phyloP scores from a whole-genome alignment of 1,139 yeast species.

The Protomyces lactucae-debilis region DNA sequence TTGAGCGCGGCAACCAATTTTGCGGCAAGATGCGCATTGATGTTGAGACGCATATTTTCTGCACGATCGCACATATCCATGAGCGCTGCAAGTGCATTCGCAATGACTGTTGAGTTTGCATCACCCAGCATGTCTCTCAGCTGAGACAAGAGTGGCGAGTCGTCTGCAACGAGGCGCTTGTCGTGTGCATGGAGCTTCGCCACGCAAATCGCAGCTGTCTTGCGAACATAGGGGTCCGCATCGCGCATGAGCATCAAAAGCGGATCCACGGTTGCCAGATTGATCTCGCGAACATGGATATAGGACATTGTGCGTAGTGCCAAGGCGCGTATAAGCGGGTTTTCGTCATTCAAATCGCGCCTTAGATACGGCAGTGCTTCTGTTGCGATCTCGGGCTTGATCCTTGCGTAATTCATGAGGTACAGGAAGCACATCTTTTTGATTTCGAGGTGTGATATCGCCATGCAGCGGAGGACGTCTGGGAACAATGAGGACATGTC shows the following conservation, averaged over 20 bases:
- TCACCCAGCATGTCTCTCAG: constrained; percentile 60
- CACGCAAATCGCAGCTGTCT: constrained; percentile 64
- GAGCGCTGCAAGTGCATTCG: constrained; percentile 69
- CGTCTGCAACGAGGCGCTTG: constrained; percentile 47
- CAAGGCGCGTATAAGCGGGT: constrained; percentile 48
- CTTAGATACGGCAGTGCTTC: constrained; percentile 46
- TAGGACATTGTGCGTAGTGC: constrained; percentile 64
- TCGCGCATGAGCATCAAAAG: constrained; percentile 47
- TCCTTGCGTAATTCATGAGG: constrained; percentile 55
- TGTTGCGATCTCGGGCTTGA: constrained; percentile 49
- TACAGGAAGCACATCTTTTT: constrained; percentile 57
- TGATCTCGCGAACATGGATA: constrained; percentile 52
- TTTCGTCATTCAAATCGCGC: constrained; percentile 46
- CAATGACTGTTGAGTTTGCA: constrained; percentile 55
- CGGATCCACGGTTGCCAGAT: constrained; percentile 46
- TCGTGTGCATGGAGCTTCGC: constrained; percentile 63
- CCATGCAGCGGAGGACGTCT: constrained; percentile 60
- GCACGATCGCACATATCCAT: constrained; percentile 59
- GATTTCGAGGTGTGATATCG: constrained; percentile 63
- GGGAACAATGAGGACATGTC: constrained; percentile 67
- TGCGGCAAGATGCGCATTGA: constrained; percentile 55
- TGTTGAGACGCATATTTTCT: constrained; percentile 48
- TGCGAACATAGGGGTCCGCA: constrained; percentile 57
- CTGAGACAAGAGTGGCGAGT: constrained; percentile 31
- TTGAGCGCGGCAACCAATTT: constrained; percentile 49